phyloP scores from a whole-genome alignment of 2,329 filamentous ascomycete genomes.

The Fusarium sp. region DNA sequence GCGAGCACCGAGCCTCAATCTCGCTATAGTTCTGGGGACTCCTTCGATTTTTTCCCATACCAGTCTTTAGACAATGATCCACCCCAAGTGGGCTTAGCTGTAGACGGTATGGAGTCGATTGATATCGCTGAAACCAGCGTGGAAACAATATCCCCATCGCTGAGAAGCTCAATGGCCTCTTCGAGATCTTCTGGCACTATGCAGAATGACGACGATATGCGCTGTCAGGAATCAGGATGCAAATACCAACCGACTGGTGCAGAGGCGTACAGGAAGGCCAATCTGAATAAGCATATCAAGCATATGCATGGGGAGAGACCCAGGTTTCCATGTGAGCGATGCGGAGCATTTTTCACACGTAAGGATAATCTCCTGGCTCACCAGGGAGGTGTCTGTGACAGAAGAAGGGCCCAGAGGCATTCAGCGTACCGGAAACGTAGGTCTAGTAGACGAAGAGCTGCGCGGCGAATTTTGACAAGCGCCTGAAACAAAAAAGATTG shows the following conservation, averaged over 20 bases:
- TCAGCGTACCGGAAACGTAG: background rate
- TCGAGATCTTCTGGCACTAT: fast-evolving
- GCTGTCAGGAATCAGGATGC: background rate
- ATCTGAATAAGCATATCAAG: background rate
- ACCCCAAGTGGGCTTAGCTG: fast-evolving
- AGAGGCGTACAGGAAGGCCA: fast-evolving
- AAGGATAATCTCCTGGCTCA: background rate
- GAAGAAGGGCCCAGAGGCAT: fast-evolving
- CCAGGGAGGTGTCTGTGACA: background rate
- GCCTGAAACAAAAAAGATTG: background rate
- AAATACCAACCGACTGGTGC: fast-evolving
- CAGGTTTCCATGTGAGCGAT: background rate
- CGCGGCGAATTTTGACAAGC: background rate
- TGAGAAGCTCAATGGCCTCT: background rate
- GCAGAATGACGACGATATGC: fast-evolving
- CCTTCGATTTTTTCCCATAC: fast-evolving
- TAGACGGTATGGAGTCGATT: background rate
- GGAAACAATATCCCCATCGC: fast-evolving
- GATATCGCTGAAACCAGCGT: background rate
- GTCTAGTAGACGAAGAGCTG: fast-evolving
- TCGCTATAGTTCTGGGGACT: fast-evolving
- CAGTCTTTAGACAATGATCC: fast-evolving
- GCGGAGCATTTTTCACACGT: background rate
- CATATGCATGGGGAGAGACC: background rate
- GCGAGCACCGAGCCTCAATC: no score